Conservation (phyloP, 148 eudicot genomes). For the Rhododendron henanense region DNA sequence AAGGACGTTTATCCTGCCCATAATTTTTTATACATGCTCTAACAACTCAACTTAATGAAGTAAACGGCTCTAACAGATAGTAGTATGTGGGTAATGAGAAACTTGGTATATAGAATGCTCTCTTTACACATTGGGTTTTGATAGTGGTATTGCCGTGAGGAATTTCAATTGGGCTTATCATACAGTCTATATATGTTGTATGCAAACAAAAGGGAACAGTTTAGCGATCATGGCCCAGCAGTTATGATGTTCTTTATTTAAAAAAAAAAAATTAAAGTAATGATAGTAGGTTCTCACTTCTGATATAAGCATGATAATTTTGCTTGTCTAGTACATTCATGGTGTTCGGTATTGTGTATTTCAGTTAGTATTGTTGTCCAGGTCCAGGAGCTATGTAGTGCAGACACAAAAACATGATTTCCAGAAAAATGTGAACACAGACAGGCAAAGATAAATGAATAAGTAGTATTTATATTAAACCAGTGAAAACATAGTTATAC, state of each 20-base stretch:
- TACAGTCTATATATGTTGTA: background rate
- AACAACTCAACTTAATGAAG: background rate
- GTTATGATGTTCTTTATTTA: background rate
- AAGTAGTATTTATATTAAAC: too few relatives aligned
- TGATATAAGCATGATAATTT: background rate
- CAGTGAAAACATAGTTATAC: too few relatives aligned
- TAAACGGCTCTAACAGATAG: background rate
- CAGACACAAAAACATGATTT: too few relatives aligned
- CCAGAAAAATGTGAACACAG: too few relatives aligned
- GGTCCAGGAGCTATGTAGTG: too few relatives aligned
- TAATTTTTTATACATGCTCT: background rate
- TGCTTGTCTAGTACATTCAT: background rate
- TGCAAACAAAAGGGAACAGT: background rate
- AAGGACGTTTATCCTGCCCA: background rate
- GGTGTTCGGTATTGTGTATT: background rate
- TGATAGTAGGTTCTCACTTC: background rate
- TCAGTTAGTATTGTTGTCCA: background rate
- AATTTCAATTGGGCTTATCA: background rate
- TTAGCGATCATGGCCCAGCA: background rate
- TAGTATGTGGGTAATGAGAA: background rate
- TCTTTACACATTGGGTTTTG: background rate
- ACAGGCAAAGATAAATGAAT: too few relatives aligned
- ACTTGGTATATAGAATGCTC: background rate
- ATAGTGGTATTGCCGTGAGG: background rate
- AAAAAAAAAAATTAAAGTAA: background rate